A percentile compares a stretch with the other conserved stretches of the same genome.
These are phyloP conservation scores for Balansia obtecta DNA, from an alignment of 2,329 filamentous ascomycete genomes.

Conservation along the genomic window DNA sequence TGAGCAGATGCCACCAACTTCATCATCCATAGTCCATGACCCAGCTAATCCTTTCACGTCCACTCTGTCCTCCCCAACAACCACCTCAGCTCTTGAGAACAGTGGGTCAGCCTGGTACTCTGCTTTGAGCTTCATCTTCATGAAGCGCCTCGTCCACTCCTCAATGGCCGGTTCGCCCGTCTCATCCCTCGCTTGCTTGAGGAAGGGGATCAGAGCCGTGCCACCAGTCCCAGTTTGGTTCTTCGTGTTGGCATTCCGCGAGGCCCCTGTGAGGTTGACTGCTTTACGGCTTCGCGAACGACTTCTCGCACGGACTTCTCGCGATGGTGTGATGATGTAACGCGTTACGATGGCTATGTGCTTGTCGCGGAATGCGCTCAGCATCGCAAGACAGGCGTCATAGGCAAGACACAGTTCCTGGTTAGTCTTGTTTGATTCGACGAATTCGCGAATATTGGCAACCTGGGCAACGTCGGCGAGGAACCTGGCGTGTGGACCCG, in stretches of 20 bases:
- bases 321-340: constrained; percentile 85
- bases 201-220: constrained; percentile 84
- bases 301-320: constrained; percentile 55
- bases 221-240: constrained; percentile 83
- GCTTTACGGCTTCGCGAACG: constrained; percentile 42
- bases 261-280: constrained; percentile 52
- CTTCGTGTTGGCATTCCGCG: constrained; percentile 33
- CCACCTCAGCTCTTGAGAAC: constrained; percentile 37
- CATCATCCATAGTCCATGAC: constrained; percentile 79
- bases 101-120: constrained; percentile 45
- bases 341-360: constrained; percentile 94
- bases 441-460: constrained; percentile 79
- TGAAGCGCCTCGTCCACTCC: constrained; percentile 46
- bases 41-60: constrained; percentile 60
- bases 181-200: constrained; percentile 94
- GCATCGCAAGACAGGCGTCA: constrained; percentile 71
- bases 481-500: constrained; percentile 81
- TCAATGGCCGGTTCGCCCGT: constrained; percentile 82
- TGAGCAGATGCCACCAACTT: constrained; percentile 51
- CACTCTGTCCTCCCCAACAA: constrained; percentile 28
- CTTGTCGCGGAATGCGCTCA: constrained; percentile 67
- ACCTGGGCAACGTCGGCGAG: constrained; percentile 66
- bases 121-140: constrained; percentile 37
- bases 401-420: constrained; percentile 65
- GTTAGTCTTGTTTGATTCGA: constrained; percentile 49